Conservation (phyloP, 371 early-diverging fungal species). For the Fennellomyces sp. region DNA sequence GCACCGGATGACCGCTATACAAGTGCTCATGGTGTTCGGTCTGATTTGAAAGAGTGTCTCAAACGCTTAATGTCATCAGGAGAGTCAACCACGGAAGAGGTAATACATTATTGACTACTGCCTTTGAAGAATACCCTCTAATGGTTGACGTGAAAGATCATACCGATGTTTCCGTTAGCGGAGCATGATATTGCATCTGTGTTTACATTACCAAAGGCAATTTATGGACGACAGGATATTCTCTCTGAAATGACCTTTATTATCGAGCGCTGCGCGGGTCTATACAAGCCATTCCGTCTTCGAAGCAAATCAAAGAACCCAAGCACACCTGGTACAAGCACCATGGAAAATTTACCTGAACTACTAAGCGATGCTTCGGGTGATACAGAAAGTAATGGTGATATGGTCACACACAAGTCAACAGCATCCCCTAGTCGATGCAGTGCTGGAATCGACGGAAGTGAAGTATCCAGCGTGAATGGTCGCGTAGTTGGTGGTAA, state of each 20-base stretch:
- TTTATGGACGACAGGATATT: conserved; percentile 44
- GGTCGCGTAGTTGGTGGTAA: conserved; percentile 11
- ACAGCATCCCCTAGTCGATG: conserved; percentile 33
- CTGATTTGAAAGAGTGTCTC: conserved; percentile 55
- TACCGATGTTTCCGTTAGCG: conserved; percentile 38
- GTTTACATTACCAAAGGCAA: conserved; percentile 39
- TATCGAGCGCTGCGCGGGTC: conserved; percentile 34
- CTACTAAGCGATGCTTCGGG: conserved; percentile 16
- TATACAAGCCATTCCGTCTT: conserved; percentile 19
- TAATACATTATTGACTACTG: neutral
- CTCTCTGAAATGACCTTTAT: conserved; percentile 37
- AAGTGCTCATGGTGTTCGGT: conserved; percentile 54
- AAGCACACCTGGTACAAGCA: conserved; percentile 7
- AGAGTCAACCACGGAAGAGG: conserved; percentile 23
- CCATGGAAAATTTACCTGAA: neutral
- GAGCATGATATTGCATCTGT: conserved; percentile 47
- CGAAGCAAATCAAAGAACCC: neutral
- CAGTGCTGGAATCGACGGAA: conserved; percentile 23
- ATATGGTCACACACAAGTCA: conserved; percentile 12
- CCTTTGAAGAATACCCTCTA: neutral
- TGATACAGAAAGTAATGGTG: neutral
- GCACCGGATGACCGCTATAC: conserved; percentile 60
- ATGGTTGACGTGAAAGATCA: conserved; percentile 15
- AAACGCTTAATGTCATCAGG: conserved; percentile 25
- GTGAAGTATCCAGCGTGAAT: conserved; percentile 26